Conservation (phyloP, 2,329 filamentous ascomycete genomes). For the Triangularia verruculosa region DNA sequence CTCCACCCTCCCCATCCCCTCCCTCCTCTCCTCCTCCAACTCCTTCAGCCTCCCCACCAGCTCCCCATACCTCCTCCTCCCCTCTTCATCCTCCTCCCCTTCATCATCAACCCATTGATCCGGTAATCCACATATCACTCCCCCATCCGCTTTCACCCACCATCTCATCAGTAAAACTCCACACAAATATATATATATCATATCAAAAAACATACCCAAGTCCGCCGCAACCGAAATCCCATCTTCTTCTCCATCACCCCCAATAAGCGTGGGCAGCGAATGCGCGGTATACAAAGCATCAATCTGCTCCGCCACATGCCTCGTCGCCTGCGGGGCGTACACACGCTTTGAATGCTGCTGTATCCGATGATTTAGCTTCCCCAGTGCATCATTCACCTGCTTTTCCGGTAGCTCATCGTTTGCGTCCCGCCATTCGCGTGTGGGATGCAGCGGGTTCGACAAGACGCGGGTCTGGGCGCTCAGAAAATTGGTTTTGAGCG, state of each 20-base stretch:
- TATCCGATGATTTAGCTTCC: slow-evolving; percentile 58
- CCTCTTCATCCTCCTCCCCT: background rate
- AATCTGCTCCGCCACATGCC: slow-evolving; percentile 71
- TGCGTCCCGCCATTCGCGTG: slow-evolving; percentile 49
- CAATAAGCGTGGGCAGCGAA: slow-evolving; percentile 29
- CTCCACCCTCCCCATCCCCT: slow-evolving; percentile 37
- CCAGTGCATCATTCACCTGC: slow-evolving; percentile 55
- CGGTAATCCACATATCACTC: background rate
- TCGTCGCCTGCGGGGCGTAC: slow-evolving; percentile 65
- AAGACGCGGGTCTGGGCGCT: slow-evolving; percentile 60
- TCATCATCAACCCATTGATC: background rate
- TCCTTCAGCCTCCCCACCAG: slow-evolving; percentile 47
- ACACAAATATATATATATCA: background rate
- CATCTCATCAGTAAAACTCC: no score
- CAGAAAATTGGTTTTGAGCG: slow-evolving; percentile 64
- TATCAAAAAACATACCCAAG: slow-evolving; percentile 21
- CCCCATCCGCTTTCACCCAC: background rate
- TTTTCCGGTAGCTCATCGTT: slow-evolving; percentile 42
- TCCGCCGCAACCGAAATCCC: slow-evolving; percentile 31
- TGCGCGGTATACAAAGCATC: slow-evolving; percentile 51
- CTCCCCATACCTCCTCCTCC: slow-evolving; percentile 47
- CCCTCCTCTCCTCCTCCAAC: slow-evolving; percentile 46
- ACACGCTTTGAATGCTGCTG: slow-evolving; percentile 63
- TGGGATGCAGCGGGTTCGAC: slow-evolving; percentile 56
- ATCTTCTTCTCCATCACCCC: slow-evolving; percentile 30